Conservation (phyloP, 371 early-diverging fungal genomes). For the Rhizopus microsporus region DNA sequence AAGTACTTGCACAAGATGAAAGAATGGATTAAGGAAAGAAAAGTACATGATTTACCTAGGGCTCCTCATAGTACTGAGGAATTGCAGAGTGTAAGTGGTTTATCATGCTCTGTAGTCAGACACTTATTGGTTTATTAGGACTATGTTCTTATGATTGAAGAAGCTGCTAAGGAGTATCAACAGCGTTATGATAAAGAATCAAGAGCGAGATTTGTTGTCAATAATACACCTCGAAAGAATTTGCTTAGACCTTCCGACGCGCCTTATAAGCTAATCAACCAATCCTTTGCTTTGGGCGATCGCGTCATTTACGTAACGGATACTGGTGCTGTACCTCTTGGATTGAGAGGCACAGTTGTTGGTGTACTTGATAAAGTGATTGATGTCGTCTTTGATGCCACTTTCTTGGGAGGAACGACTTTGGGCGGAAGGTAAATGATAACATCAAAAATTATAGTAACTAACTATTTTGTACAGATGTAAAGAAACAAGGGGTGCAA, state of each 20-base stretch:
- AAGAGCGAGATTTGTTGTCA: slow-evolving; percentile 57
- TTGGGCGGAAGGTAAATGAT: slow-evolving; percentile 64
- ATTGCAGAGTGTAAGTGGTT: slow-evolving; percentile 56
- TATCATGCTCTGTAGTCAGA: background rate
- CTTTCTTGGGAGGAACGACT: slow-evolving; percentile 79
- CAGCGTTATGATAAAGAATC: slow-evolving; percentile 41
- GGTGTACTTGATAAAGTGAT: slow-evolving; percentile 71
- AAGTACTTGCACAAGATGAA: slow-evolving; percentile 46
- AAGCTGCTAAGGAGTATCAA: slow-evolving; percentile 39
- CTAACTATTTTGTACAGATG: slow-evolving; percentile 2
- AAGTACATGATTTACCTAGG: slow-evolving; percentile 64
- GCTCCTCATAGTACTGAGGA: slow-evolving; percentile 71
- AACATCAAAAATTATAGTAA: background rate
- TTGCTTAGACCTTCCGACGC: slow-evolving; percentile 83
- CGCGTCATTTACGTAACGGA: slow-evolving; percentile 82
- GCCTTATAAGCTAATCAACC: slow-evolving; percentile 66
- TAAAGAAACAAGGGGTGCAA: slow-evolving; percentile 2
- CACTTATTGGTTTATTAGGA: slow-evolving; percentile 15
- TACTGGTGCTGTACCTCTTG: slow-evolving; percentile 79
- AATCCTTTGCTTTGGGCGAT: slow-evolving; percentile 86
- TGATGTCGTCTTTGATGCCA: slow-evolving; percentile 86
- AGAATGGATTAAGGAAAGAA: slow-evolving; percentile 69
- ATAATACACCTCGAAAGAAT: slow-evolving; percentile 65
- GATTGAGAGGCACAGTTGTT: slow-evolving; percentile 81
- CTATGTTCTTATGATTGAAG: slow-evolving; percentile 58